Evolutionary conservation across 441 rosid genomes (phyloP).

Genomic region (Breynia disticha): DNA sequence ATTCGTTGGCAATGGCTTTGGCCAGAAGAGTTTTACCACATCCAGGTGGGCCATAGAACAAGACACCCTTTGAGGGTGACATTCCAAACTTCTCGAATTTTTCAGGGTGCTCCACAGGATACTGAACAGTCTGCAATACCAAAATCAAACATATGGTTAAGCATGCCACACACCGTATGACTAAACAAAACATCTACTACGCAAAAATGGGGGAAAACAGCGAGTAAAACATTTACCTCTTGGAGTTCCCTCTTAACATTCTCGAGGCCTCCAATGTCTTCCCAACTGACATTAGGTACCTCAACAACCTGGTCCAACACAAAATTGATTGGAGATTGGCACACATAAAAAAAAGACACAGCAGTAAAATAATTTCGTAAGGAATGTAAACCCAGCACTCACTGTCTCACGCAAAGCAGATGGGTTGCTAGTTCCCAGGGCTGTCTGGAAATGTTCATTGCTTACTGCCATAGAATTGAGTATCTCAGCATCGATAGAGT

Average conservation of each 20-base stretch:
- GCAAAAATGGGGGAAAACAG: too few species aligned
- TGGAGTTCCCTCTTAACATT: conserved; percentile 68
- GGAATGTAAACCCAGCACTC: conserved; percentile 16
- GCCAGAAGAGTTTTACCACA: conserved; percentile 74
- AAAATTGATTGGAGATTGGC: too few species aligned
- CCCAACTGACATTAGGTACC: conserved; percentile 66
- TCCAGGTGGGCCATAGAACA: conserved; percentile 29
- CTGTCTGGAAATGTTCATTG: conserved; percentile 67
- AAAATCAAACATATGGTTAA: too few species aligned
- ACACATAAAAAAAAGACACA: too few species aligned
- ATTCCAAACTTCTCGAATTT: too few species aligned
- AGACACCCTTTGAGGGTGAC: conserved; percentile 25
- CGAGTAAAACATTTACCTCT: conserved; percentile 31
- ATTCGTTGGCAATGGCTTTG: conserved; percentile 62
- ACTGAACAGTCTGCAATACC: conserved; percentile 28
- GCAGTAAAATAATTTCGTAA: too few species aligned
- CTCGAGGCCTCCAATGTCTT: conserved; percentile 65
- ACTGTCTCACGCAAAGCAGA: conserved; percentile 76
- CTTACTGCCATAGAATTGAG: conserved; percentile 69
- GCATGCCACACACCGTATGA: too few species aligned
- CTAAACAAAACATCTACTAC: too few species aligned
- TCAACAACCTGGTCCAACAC: conserved; percentile 50
- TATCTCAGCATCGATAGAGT: conserved; percentile 63
- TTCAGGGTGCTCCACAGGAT: conserved; percentile 56
- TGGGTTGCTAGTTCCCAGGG: conserved; percentile 71